These are phyloP conservation scores for Salicornia ramosissima DNA, from an alignment of 148 eudicot species.

Conservation along the genomic window DNA sequence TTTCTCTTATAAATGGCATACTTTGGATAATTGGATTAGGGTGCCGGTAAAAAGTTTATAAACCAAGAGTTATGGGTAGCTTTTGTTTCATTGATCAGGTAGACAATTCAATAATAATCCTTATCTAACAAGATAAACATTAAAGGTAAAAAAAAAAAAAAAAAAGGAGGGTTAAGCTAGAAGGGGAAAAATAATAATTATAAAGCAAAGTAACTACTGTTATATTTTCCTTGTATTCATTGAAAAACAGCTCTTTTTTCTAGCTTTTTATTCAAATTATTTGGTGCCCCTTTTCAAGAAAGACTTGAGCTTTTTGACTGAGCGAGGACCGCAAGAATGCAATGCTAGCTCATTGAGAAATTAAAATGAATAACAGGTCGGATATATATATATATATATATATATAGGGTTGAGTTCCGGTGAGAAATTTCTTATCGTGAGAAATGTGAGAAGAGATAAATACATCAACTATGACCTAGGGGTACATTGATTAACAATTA, in stretches of 20 bases:
- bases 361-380: conserved; percentile 30
- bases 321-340: conserved; percentile 34
- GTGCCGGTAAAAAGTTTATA: conserved; percentile 17
- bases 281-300: conserved; percentile 52
- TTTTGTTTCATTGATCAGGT: conserved; percentile 30
- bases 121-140: conserved; percentile 26
- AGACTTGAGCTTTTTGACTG: conserved; percentile 76
- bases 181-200: background rate
- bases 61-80: conserved; percentile 23
- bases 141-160: conserved; percentile 24
- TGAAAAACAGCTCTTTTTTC: conserved; percentile 44
- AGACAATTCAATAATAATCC: conserved; percentile 4
- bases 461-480: too few relatives aligned
- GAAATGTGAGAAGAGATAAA: too few relatives aligned
- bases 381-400: too few relatives aligned
- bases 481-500: too few relatives aligned
- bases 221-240: conserved; percentile 35
- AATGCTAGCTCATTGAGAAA: conserved; percentile 12
- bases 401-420: too few relatives aligned
- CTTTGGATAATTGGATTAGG: too few relatives aligned
- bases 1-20: too few relatives aligned
- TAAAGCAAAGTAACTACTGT: conserved; percentile 16
- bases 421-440: too few relatives aligned
- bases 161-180: background rate
- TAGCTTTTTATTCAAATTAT: conserved; percentile 57